Conservation (phyloP, 163 green algal genomes). For the Volvox carteri region DNA sequence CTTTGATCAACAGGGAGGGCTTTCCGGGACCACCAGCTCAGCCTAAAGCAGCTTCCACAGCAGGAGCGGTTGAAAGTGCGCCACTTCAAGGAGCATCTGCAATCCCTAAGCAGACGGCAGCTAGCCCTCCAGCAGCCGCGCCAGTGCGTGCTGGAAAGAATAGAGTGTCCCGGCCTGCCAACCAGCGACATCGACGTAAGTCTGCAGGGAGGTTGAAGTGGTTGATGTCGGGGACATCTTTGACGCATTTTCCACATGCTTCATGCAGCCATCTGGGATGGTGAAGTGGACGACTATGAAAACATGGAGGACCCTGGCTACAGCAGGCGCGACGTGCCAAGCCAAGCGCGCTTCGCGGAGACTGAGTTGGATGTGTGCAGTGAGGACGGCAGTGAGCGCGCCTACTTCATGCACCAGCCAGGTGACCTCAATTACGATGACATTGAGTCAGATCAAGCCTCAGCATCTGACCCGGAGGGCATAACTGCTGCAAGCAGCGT, state of each 20-base stretch:
- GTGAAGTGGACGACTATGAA: conserved; percentile 71
- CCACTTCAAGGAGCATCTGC: not conserved
- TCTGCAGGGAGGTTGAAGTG: conserved; percentile 11
- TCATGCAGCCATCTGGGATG: conserved; percentile 59
- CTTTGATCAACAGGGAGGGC: conserved; percentile 47
- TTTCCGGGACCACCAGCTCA: conserved; percentile 28
- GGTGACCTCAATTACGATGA: conserved; percentile 56
- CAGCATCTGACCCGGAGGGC: conserved; percentile 46
- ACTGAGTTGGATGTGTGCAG: conserved; percentile 63
- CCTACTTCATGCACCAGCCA: conserved; percentile 58
- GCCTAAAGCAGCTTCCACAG: conserved; percentile 36
- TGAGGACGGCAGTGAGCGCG: conserved; percentile 59
- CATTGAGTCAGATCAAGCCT: conserved; percentile 45
- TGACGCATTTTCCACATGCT: not conserved
- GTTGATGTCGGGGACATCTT: conserved; percentile 28
- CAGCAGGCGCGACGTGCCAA: conserved; percentile 56
- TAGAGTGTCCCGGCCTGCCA: not conserved
- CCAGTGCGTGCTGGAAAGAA: not conserved
- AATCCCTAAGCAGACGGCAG: not conserved
- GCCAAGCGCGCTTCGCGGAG: conserved; percentile 69
- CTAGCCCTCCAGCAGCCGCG: conserved; percentile 5
- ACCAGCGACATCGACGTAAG: conserved; percentile 36
- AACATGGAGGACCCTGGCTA: conserved; percentile 73
- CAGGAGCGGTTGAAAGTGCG: conserved; percentile 54
- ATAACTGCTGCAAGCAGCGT: conserved; percentile 42